These are phyloP conservation scores for Malassezia arunalokei DNA, from an alignment of 1,284 basidiomycete genomes.

Conservation along the genomic window DNA sequence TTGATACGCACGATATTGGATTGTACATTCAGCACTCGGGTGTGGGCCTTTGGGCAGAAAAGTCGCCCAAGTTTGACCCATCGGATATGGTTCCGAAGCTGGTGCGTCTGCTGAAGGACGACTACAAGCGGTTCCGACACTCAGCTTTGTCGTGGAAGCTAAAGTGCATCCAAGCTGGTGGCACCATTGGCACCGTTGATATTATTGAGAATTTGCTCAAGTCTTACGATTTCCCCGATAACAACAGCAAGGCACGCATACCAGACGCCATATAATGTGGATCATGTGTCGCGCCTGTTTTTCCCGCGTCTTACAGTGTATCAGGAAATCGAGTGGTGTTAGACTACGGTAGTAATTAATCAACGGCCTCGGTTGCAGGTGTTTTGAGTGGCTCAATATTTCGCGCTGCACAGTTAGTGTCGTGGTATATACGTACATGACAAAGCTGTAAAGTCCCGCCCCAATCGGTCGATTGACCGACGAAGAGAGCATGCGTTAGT, in stretches of 20 bases:
- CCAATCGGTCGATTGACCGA: neutral
- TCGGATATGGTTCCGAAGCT: conserved; percentile 23
- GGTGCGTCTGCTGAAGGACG: conserved; percentile 17
- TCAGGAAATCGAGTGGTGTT: too few relatives aligned
- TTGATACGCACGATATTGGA: conserved; percentile 33
- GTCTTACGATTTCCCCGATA: conserved; percentile 7
- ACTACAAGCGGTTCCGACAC: conserved; percentile 18
- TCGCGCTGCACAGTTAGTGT: too few relatives aligned
- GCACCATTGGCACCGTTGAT: conserved; percentile 22
- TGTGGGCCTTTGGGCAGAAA: conserved; percentile 22
- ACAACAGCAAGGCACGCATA: conserved; percentile 1
- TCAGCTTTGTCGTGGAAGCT: conserved; percentile 23
- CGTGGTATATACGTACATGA: conserved; percentile 10
- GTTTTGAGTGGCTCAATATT: too few relatives aligned
- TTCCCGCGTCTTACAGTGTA: too few relatives aligned
- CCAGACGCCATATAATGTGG: neutral
- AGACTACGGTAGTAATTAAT: too few relatives aligned
- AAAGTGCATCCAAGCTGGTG: conserved; percentile 22
- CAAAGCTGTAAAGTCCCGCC: conserved; percentile 2
- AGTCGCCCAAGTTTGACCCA: conserved; percentile 22
- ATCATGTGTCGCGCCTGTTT: too few relatives aligned
- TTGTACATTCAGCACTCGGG: conserved; percentile 22
- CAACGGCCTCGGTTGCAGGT: too few relatives aligned
- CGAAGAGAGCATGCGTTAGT: neutral
- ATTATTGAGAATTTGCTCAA: conserved; percentile 22